phyloP scores from a whole-genome alignment of 2,329 filamentous ascomycete genomes.

The Botrytis deweyae region DNA sequence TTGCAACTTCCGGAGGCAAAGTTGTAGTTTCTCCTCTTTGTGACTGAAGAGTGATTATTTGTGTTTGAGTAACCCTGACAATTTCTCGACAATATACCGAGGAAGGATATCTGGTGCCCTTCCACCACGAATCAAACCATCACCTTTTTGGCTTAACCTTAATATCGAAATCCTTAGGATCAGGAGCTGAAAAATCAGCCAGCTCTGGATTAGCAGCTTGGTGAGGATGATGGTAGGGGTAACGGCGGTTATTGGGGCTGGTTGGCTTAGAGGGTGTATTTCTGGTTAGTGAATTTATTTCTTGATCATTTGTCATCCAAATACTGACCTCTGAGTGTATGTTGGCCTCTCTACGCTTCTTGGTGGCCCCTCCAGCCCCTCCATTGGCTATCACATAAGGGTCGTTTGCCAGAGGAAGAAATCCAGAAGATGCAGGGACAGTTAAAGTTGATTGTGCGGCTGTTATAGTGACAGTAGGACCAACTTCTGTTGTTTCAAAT shows the following conservation, averaged over 20 bases:
- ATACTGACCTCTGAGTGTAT: not conserved
- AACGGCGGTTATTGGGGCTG: not conserved
- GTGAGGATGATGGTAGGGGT: not conserved
- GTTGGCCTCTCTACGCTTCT: too few species aligned
- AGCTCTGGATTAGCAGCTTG: not conserved
- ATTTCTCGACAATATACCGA: not conserved
- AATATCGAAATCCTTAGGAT: not conserved
- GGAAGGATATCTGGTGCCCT: not conserved
- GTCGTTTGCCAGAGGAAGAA: not conserved
- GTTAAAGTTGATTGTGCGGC: not conserved
- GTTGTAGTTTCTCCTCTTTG: not conserved
- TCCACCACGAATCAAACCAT: not conserved
- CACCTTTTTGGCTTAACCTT: not conserved
- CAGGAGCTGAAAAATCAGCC: not conserved
- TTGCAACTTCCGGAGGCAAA: not conserved
- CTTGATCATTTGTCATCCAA: not conserved
- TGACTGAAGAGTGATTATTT: not conserved
- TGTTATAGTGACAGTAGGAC: not conserved
- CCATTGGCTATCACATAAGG: not conserved
- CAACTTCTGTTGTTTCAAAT: not conserved
- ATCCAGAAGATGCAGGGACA: not conserved
- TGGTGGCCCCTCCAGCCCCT: not conserved
- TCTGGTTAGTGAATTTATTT: too few species aligned
- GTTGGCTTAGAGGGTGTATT: not conserved
- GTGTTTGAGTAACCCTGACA: not conserved